A percentile compares a stretch with the other conserved stretches of the same genome.
Evolutionary conservation across 306 rosid genomes (phyloP).

Genomic region (Prunus davidiana): DNA sequence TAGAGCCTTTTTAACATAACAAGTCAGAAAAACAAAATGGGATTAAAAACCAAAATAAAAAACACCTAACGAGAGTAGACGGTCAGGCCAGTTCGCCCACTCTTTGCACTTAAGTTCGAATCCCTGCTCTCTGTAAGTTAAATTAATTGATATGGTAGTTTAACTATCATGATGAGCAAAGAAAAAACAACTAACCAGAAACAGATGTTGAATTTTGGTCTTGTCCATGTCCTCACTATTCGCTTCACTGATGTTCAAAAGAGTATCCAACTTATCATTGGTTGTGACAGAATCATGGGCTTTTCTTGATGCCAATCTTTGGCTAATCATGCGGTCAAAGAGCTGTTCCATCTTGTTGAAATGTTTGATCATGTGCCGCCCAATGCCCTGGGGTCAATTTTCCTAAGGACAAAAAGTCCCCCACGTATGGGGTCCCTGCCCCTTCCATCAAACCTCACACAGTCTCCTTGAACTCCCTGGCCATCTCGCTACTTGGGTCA

Average conservation of each 20-base stretch:
- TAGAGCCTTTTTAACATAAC: background rate
- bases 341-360: background rate
- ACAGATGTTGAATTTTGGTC: background rate
- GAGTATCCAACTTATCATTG: conserved; percentile 2
- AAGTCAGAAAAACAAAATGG: background rate
- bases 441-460: background rate
- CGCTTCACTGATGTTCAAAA: conserved; percentile 1
- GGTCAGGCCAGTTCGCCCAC: too few species aligned
- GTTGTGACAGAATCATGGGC: background rate
- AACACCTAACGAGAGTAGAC: too few species aligned
- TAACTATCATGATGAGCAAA: too few species aligned
- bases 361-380: background rate
- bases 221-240: background rate
- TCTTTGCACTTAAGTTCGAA: too few species aligned
- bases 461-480: conserved; percentile 10
- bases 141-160: too few species aligned
- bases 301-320: background rate
- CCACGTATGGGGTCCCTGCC: background rate
- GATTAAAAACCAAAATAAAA: too few species aligned
- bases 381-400: background rate
- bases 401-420: background rate
- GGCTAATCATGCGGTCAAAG: background rate
- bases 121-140: too few species aligned
- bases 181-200: background rate
- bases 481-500: background rate